phyloP scores from a whole-genome alignment of 768 basidiomycete genomes.

The Auricularia sp. region DNA sequence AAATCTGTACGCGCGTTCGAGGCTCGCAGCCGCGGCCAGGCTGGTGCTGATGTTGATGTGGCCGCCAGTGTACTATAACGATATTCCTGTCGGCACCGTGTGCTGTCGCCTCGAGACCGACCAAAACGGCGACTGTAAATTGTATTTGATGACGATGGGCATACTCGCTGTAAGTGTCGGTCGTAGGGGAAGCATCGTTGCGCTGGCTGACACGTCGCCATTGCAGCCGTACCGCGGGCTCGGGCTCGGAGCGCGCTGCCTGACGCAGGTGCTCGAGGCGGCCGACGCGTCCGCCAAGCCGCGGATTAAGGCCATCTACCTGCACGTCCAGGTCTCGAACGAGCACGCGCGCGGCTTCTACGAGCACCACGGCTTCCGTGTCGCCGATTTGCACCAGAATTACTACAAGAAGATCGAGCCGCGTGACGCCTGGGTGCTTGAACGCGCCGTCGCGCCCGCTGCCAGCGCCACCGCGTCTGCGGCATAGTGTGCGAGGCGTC shows the following conservation, averaged over 20 bases:
- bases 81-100: slow-evolving; percentile 81
- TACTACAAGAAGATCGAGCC: slow-evolving; percentile 90
- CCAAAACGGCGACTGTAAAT: slow-evolving; percentile 36
- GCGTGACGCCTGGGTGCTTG: slow-evolving; percentile 79
- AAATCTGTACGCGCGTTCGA: slow-evolving; percentile 55
- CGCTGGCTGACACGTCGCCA: too few species aligned
- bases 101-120: slow-evolving; percentile 70
- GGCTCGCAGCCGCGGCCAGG: not conserved
- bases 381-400: slow-evolving; percentile 51
- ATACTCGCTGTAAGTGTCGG: slow-evolving; percentile 60
- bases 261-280: slow-evolving; percentile 57
- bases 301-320: slow-evolving; percentile 59
- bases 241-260: slow-evolving; percentile 60
- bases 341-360: slow-evolving; percentile 70
- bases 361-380: slow-evolving; percentile 70
- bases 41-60: not conserved
- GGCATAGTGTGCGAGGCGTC: not conserved
- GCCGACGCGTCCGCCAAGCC: slow-evolving; percentile 50
- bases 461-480: slow-evolving; percentile 6
- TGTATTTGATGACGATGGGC: slow-evolving; percentile 91
- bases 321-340: slow-evolving; percentile 86
- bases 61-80: slow-evolving; percentile 76
- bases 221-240: slow-evolving; percentile 76
- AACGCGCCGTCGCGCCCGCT: slow-evolving; percentile 38
- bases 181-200: not conserved